Evolutionary conservation across 225 moss, liverwort and hornwort genomes (phyloP), one percentile per base, ranked within the genome.

Genomic region (Pleurozium schreberi): DNA sequence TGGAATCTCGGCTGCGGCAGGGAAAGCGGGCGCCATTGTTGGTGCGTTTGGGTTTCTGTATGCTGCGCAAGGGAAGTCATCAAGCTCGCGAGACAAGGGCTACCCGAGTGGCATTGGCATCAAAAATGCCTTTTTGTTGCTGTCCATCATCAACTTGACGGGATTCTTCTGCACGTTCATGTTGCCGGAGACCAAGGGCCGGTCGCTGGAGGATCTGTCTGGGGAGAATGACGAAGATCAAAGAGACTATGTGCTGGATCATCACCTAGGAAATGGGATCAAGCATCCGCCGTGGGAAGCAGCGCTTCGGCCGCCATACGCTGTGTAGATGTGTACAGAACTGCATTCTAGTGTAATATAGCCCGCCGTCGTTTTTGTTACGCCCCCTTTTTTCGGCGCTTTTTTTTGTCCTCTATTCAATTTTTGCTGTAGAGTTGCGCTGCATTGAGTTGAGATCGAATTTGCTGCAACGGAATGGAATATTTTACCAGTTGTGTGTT

Each of bases 141-240:
- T 94, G 78, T 92, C 92, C 3, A 33, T 92, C 62, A 83, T 94
- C 91, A 94, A 91, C 50, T 45, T 88, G 61, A 77, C 88, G 3
- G 94, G 94, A 6, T 94, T 94, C 86, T 91, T 89, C 55, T 92
- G 90, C 85, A 94, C 94, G 11, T 94, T 94, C 90, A 83, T 94
- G 92, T 57, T 92, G 50, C 94, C 94, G 10, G 94, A 94, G 90
- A 94, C 94, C 34, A 92, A 94, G 31, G 92, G 92, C 2, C 90
- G 92, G 30, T 92, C 94, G 3, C 82, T 94, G 79, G 94, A 94
- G 81, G 94, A 94, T 79, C 70, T 94, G 47, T 92, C 94, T 4
- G 94, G 94, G 13, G 94, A 94, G 88, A 92, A 91, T 13, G 94
- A 94, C 26, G 87, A 90, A 13, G 92, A 92, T 52, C 92, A 92